These are phyloP conservation scores for Violaceomyces palustris DNA, from an alignment of 1,284 basidiomycete species.

Conservation along the genomic window DNA sequence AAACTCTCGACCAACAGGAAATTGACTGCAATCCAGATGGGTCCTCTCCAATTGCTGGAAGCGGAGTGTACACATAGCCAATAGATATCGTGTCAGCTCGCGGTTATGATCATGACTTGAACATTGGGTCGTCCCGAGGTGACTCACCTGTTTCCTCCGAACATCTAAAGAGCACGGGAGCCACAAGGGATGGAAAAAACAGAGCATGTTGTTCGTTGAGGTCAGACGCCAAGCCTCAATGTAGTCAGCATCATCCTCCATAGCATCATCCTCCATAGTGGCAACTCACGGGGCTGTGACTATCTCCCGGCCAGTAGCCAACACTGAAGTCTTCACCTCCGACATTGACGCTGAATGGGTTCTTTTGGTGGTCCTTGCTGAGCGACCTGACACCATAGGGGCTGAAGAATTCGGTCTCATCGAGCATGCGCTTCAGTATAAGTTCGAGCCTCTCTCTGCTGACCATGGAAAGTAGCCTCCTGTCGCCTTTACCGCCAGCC, in stretches of 20 bases:
- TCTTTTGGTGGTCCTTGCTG: slow-evolving; percentile 73
- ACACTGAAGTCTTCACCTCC: slow-evolving; percentile 87
- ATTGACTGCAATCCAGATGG: slow-evolving; percentile 85
- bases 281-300: slow-evolving; percentile 80
- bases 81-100: no score
- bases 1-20: slow-evolving; percentile 82
- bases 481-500: slow-evolving; percentile 61
- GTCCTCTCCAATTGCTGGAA: slow-evolving; percentile 91
- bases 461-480: slow-evolving; percentile 80
- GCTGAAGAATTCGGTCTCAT: slow-evolving; percentile 78
- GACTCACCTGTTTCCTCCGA: slow-evolving; percentile 84
- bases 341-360: slow-evolving; percentile 91
- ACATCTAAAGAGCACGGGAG: no score
- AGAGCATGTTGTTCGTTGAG: no score
- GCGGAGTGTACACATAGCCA: not conserved
- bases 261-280: no score
- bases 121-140: no score
- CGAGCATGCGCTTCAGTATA: slow-evolving; percentile 92
- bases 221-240: no score
- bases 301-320: slow-evolving; percentile 96
- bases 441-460: slow-evolving; percentile 81
- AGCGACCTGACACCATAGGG: slow-evolving; percentile 91
- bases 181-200: no score
- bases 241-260: no score
- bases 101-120: no score